These are phyloP conservation scores for Russula compacta DNA, from an alignment of 768 basidiomycete species.

Conservation along the genomic window DNA sequence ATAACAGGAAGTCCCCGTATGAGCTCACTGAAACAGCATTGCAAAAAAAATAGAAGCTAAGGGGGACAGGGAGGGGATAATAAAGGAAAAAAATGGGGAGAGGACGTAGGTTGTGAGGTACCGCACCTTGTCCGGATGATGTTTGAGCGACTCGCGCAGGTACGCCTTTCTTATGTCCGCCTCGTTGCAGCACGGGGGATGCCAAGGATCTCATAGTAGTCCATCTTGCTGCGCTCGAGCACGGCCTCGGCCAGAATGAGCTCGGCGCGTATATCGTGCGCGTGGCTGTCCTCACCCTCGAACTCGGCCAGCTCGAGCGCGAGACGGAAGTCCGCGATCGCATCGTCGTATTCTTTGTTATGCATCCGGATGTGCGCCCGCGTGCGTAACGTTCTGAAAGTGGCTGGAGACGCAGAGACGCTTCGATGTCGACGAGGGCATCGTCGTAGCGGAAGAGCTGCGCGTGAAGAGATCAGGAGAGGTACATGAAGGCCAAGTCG, in stretches of 20 bases:
- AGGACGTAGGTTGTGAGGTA: no score
- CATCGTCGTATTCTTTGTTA: constrained; percentile 63
- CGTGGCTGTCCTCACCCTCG: constrained; percentile 57
- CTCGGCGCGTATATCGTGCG: constrained; percentile 51
- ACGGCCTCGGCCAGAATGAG: constrained; percentile 74
- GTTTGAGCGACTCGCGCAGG: constrained; percentile 73
- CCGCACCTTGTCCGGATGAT: constrained; percentile 75
- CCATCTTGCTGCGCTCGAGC: constrained; percentile 80
- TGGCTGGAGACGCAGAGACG: constrained; percentile 52
- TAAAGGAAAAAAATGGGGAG: background rate
- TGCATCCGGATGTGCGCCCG: constrained; percentile 72
- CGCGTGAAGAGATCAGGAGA: background rate
- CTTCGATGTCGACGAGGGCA: constrained; percentile 62
- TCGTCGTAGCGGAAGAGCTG: constrained; percentile 59
- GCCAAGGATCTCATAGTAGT: constrained; percentile 78
- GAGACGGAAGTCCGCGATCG: constrained; percentile 68
- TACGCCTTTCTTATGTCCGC: constrained; percentile 87
- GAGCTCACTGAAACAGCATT: no score
- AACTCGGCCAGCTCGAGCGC: constrained; percentile 64
- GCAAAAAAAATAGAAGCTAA: no score
- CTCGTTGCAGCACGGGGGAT: constrained; percentile 50
- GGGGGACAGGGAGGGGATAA: no score
- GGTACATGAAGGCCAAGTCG: background rate
- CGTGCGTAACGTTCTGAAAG: constrained; percentile 81
- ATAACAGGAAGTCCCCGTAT: background rate